Percentiles rank a stretch among this genome's conserved stretches.
Evolutionary conservation across 441 rosid species (phyloP).

Genomic region (Populus hybrid): DNA sequence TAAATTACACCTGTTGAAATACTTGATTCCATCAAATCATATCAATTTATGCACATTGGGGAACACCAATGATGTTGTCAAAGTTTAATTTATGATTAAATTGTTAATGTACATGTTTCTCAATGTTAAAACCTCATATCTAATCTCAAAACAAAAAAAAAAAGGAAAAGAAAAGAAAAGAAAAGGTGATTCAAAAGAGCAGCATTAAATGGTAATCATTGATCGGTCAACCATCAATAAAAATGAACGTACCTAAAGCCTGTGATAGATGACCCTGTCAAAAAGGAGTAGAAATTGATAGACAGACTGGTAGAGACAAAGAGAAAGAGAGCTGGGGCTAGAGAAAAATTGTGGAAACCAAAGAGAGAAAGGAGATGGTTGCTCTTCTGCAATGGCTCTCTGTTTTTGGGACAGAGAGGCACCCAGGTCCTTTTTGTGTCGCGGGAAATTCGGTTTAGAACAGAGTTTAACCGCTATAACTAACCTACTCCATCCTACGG

Average conservation of each 20-base stretch:
- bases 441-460: slow-evolving; percentile 41
- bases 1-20: neutral
- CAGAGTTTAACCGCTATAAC: slow-evolving; percentile 28
- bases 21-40: neutral
- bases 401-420: slow-evolving; percentile 11
- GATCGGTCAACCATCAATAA: neutral
- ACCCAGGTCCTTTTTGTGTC: slow-evolving; percentile 22
- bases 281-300: neutral
- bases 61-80: neutral
- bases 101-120: neutral
- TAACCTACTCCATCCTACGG: slow-evolving; percentile 4
- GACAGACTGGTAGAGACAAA: neutral
- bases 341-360: neutral
- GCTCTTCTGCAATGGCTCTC: neutral
- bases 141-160: no score
- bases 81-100: neutral
- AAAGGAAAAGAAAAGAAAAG: no score
- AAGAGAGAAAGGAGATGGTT: neutral
- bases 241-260: slow-evolving; percentile 16
- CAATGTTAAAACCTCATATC: neutral
- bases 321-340: neutral
- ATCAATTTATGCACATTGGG: neutral
- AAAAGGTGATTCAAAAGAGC: neutral
- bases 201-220: neutral
- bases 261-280: slow-evolving; percentile 18